phyloP scores from a whole-genome alignment of 805 yeast genomes.

The Kodamaea jinghongensis region DNA sequence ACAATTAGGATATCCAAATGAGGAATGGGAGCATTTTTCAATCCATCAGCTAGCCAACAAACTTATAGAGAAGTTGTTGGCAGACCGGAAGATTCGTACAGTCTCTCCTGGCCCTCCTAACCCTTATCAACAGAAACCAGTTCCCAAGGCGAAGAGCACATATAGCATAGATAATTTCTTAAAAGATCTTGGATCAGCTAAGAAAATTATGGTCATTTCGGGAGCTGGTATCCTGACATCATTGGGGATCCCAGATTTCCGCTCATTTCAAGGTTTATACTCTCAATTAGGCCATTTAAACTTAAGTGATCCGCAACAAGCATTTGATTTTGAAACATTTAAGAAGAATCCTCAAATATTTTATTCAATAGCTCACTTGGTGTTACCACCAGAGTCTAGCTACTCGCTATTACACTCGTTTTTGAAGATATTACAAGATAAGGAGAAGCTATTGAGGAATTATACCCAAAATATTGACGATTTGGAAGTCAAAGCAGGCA shows the following conservation, averaged over 20 bases:
- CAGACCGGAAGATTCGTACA: constrained; percentile 1
- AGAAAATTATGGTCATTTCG: constrained; percentile 67
- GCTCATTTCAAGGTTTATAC: constrained; percentile 86
- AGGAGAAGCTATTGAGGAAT: constrained; percentile 37
- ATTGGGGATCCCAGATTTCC: constrained; percentile 87
- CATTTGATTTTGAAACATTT: constrained; percentile 73
- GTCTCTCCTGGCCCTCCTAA: constrained; percentile 1
- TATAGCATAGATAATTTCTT: constrained; percentile 15
- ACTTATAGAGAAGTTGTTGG: background rate
- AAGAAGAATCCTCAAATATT: constrained; percentile 74
- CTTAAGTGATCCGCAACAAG: constrained; percentile 85
- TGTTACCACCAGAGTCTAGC: constrained; percentile 46
- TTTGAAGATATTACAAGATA: constrained; percentile 34
- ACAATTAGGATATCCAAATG: constrained; percentile 17
- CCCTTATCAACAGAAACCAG: constrained; percentile 4
- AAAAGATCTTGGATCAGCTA: constrained; percentile 15
- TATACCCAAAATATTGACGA: constrained; percentile 47
- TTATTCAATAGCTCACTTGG: constrained; percentile 82
- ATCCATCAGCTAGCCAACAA: background rate
- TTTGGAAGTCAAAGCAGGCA: constrained; percentile 46
- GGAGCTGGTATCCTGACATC: constrained; percentile 95
- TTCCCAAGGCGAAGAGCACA: background rate
- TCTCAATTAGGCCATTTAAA: constrained; percentile 65
- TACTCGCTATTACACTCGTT: constrained; percentile 40
- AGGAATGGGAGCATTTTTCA: background rate